Conservation (phyloP, 805 yeast genomes). For the Teunomyces barrocoloradensis region DNA sequence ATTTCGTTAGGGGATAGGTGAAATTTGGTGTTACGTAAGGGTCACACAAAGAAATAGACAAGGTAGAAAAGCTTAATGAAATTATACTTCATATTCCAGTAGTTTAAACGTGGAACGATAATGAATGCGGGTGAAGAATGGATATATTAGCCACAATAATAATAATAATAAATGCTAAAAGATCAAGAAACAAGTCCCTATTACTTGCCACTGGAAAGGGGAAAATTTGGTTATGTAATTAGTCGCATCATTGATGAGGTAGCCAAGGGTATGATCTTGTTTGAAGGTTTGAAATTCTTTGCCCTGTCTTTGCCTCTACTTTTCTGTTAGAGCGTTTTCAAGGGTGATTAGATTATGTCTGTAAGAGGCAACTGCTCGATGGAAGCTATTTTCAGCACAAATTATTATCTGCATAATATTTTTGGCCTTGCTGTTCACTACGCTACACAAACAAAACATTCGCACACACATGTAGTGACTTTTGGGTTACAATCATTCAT, state of each 20-base stretch:
- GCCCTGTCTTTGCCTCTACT: neutral
- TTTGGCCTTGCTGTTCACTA: slow-evolving; percentile 3
- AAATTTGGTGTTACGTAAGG: neutral
- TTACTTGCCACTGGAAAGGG: neutral
- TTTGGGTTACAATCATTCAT: neutral
- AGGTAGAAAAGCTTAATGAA: neutral
- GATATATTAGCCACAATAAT: neutral
- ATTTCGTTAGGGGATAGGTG: neutral
- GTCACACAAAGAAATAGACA: neutral
- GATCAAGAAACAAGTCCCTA: neutral
- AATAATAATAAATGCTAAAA: neutral
- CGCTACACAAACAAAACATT: neutral
- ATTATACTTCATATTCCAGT: neutral
- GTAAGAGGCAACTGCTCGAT: neutral
- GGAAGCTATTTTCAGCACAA: neutral
- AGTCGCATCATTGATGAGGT: neutral
- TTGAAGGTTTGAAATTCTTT: neutral
- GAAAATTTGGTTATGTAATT: neutral
- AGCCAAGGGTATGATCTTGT: neutral
- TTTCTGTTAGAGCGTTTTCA: neutral
- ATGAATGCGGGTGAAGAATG: neutral
- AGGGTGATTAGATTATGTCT: neutral
- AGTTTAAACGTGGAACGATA: neutral
- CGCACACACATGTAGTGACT: neutral
- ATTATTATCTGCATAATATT: neutral